Evolutionary conservation across 2,329 filamentous ascomycete genomes (phyloP), one percentile per base, ranked within the genome.

Genomic region (Aspergillus cejpii): DNA sequence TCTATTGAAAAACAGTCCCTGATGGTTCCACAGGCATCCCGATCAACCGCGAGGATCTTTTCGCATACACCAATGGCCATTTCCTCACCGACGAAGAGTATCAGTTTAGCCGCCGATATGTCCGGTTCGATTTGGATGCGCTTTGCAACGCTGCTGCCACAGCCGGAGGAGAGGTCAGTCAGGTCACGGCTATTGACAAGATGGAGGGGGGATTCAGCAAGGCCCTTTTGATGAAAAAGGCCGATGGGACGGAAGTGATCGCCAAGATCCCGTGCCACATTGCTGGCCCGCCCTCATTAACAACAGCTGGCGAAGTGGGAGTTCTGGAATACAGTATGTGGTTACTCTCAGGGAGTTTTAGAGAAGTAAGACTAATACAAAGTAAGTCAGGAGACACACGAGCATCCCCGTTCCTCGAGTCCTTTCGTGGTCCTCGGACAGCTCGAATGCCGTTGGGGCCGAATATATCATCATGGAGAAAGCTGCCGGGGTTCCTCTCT

Each of bases 391-490:
- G 15, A 50, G 24, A 37, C 33, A 52, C 19, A 58, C 58, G 2
- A 52, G 28, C 1, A 56, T 63, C 14, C 56, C 59, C 8, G 50
- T 59, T 14, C 61, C 57, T 1, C 36, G 47, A n/a, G 56, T 62
- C 12, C 42, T 57, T 26, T 39, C 53, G 3, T 63, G 55, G 54
- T 56, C 45, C 2, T 51, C 52, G 3, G 37, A 59, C 19, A 27
- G 28, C 5, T 31, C 43, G 2, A 67, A 63, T 49, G 37, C 56
- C 14, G 59, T 69, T 6, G 65, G 65, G 1, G 60, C 56, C 6
- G 65, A 69, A 45, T 69, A 70, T 43, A 69, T 70, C 14, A 61
- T 70, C 40, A 67, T 69, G 59, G 63, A 67, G 52, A 62, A 67
- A 45, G 61, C 63, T 2, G 26, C 48, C 5, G 66, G 67, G 2